A percentile compares a stretch with the other conserved stretches of the same genome.
phyloP scores from a whole-genome alignment of 2,329 filamentous ascomycete species.

The Trichoderma aggressivum region DNA sequence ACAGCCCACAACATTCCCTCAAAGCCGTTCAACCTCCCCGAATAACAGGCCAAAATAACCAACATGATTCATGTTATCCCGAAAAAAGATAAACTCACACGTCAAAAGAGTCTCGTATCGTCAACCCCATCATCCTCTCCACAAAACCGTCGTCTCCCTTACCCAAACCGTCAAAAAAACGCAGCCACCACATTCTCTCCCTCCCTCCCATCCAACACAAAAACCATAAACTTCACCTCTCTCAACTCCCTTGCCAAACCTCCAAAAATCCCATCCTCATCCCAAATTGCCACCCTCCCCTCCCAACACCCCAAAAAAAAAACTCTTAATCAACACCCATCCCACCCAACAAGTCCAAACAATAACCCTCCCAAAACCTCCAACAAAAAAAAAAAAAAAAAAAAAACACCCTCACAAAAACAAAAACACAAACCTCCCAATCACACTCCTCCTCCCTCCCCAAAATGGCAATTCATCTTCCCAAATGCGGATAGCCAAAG shows the following conservation, averaged over 20 bases:
- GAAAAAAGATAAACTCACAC: background rate
- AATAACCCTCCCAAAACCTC: background rate
- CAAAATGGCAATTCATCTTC: conserved; percentile 21
- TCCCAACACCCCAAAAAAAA: background rate
- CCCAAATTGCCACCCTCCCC: background rate
- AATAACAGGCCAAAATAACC: background rate
- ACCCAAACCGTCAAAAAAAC: background rate
- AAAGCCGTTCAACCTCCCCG: rapidly evolving
- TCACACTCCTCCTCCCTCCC: conserved; percentile 14
- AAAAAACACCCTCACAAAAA: background rate
- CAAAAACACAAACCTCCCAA: conserved; percentile 1
- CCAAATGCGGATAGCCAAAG: conserved; percentile 15
- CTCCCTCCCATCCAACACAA: background rate
- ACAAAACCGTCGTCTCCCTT: background rate
- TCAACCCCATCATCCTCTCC: background rate
- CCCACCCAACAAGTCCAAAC: background rate
- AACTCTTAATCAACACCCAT: background rate
- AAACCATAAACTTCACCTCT: background rate
- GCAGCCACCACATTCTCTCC: background rate
- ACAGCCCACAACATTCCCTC: background rate
- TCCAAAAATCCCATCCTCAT: background rate
- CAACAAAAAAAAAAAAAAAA: background rate
- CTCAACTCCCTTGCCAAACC: background rate
- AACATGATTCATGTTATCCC: background rate
- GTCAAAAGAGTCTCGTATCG: background rate